Evolutionary conservation across 176 grass and related monocot genomes (phyloP).

Genomic region (Guadua angustifolia): DNA sequence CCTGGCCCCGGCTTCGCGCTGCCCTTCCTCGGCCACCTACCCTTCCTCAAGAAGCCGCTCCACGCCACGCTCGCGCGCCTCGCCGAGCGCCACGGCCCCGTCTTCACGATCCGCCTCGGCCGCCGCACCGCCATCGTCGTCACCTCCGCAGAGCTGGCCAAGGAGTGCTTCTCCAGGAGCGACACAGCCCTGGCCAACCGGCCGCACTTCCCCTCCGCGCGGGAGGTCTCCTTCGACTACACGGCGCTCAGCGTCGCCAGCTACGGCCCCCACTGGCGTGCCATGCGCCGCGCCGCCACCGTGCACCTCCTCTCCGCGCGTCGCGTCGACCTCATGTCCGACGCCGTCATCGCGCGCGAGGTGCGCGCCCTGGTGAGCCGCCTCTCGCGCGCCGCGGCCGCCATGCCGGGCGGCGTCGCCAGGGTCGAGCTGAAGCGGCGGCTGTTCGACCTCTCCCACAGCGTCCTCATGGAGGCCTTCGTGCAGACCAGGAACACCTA

Average conservation of each 20-base stretch:
- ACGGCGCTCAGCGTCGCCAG: slow-evolving; percentile 21
- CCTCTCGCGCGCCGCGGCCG: slow-evolving; percentile 21
- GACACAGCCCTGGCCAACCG: slow-evolving; percentile 67
- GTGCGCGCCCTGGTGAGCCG: slow-evolving; percentile 39
- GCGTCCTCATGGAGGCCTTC: slow-evolving; percentile 61
- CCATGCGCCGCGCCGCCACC: slow-evolving; percentile 57
- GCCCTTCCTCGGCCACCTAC: slow-evolving; percentile 65
- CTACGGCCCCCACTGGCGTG: slow-evolving; percentile 63
- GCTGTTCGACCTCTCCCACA: slow-evolving; percentile 58
- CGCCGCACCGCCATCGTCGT: slow-evolving; percentile 56
- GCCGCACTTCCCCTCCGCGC: slow-evolving; percentile 45
- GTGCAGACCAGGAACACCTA: slow-evolving; percentile 41
- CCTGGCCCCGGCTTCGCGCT: slow-evolving; percentile 48
- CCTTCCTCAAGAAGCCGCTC: slow-evolving; percentile 55
- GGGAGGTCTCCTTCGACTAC: slow-evolving; percentile 43
- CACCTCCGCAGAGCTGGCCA: slow-evolving; percentile 34
- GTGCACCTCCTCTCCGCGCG: slow-evolving; percentile 58
- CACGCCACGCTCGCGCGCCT: slow-evolving; percentile 53
- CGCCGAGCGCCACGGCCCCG: slow-evolving; percentile 48
- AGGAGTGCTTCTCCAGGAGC: slow-evolving; percentile 65
- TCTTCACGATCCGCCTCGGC: slow-evolving; percentile 59
- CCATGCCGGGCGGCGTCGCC: not conserved
- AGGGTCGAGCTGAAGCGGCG: slow-evolving; percentile 57
- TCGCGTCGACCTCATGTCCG: slow-evolving; percentile 39
- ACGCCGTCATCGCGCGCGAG: slow-evolving; percentile 26